Percentiles rank a stretch among this genome's conserved stretches.
Conservation (phyloP, 176 grass and related monocot species). For the Lolium perenne region DNA sequence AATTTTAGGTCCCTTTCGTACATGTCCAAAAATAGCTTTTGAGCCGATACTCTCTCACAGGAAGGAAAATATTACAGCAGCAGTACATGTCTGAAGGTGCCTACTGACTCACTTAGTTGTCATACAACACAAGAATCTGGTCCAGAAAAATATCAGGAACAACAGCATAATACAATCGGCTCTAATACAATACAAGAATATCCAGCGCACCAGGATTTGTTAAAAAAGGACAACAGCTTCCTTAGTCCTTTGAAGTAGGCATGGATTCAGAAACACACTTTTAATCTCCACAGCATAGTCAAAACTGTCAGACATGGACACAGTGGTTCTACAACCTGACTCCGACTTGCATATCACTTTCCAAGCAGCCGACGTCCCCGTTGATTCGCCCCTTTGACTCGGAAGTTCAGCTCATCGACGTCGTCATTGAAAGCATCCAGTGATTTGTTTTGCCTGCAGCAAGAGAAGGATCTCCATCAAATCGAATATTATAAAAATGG, state of each 20-base stretch:
- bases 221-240: not conserved
- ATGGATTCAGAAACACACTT: not conserved
- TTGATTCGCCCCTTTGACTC: conserved; percentile 88
- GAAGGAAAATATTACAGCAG: conserved; percentile 29
- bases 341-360: conserved; percentile 48
- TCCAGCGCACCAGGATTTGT: not conserved
- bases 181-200: not conserved
- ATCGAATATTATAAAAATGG: not conserved
- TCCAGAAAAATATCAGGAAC: not conserved
- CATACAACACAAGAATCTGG: not conserved
- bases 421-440: conserved; percentile 74
- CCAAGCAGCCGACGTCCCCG: conserved; percentile 72
- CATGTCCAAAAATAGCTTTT: not conserved
- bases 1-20: not conserved
- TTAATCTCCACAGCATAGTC: not conserved
- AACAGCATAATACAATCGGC: not conserved
- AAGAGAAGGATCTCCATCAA: conserved; percentile 22
- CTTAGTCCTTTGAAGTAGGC: not conserved
- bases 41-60: not conserved
- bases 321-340: not conserved
- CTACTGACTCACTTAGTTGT: not conserved
- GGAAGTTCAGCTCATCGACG: conserved; percentile 70
- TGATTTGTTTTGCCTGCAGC: conserved; percentile 79
- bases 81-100: not conserved
- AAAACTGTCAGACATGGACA: conserved; percentile 8